Conservation (phyloP, 2,329 filamentous ascomycete genomes). For the Pestalotiopsis sp. region DNA sequence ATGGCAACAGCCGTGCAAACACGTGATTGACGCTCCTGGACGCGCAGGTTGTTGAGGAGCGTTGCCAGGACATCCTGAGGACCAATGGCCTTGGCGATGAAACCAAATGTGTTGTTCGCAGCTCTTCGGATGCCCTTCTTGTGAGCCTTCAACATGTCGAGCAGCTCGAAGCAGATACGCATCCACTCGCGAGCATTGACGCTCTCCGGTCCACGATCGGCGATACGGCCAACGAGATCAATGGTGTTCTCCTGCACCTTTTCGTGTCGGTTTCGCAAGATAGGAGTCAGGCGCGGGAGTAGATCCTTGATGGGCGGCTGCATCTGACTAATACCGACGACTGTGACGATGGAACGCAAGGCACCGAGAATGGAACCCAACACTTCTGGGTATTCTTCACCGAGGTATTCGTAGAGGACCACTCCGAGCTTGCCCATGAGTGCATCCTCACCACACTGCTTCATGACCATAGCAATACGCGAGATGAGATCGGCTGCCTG, state of each 20-base stretch:
- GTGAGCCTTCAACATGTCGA: conserved; percentile 99
- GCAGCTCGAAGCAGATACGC: conserved; percentile 97
- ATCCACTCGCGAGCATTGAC: conserved; percentile 99
- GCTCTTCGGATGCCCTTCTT: conserved; percentile 98
- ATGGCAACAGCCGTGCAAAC: conserved; percentile 99
- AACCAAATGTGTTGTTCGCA: conserved; percentile 99
- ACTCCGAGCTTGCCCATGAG: conserved; percentile 94
- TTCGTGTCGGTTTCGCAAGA: conserved; percentile 95
- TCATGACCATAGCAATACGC: conserved; percentile 98
- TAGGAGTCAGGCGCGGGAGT: conserved; percentile 92
- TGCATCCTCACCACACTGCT: conserved; percentile 94
- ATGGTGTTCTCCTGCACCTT: conserved; percentile 99
- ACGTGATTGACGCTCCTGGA: conserved; percentile 96
- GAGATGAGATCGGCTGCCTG: conserved; percentile 96
- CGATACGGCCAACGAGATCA: conserved; percentile 95
- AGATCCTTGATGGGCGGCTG: conserved; percentile 97
- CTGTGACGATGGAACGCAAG: conserved; percentile 92
- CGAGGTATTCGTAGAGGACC: conserved; percentile 95
- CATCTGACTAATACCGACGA: conserved; percentile 97
- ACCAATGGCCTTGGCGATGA: conserved; percentile 98
- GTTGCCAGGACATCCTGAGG: conserved; percentile 96
- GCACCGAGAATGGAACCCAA: conserved; percentile 95
- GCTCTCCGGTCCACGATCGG: conserved; percentile 92
- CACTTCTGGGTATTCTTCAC: conserved; percentile 98
- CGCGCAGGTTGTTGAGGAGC: conserved; percentile 91